A percentile compares a stretch with the other conserved stretches of the same genome.
These are phyloP conservation scores for Lasiosphaeria miniovina DNA, from an alignment of 495 filamentous ascomycete genomes.

Conservation along the genomic window DNA sequence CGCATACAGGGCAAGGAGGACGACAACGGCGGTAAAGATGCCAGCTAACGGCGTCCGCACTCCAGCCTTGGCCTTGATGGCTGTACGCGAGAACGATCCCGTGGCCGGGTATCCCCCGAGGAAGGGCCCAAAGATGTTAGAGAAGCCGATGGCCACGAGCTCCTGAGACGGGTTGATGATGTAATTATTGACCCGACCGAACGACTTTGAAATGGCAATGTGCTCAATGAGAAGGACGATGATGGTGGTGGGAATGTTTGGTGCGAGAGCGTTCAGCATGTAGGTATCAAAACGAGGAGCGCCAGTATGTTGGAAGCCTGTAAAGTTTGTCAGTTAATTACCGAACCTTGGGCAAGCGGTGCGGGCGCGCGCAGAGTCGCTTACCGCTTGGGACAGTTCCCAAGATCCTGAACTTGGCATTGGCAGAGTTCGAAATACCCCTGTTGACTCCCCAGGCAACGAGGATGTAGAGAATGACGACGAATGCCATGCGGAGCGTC, in stretches of 20 bases:
- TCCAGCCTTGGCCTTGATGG: constrained; percentile 50
- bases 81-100: constrained; percentile 50
- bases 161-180: constrained; percentile 55
- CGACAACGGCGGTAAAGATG: constrained; percentile 50
- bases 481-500: constrained; percentile 44
- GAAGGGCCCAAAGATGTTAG: constrained; percentile 51
- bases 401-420: constrained; percentile 42
- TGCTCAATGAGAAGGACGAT: constrained; percentile 54
- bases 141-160: constrained; percentile 52
- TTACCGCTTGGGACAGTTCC: constrained; percentile 44
- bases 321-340: constrained; percentile 1
- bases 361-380: constrained; percentile 7
- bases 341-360: too few species aligned
- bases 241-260: constrained; percentile 39
- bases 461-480: constrained; percentile 44
- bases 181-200: constrained; percentile 54
- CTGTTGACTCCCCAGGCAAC: constrained; percentile 40
- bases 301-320: constrained; percentile 44
- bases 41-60: constrained; percentile 53
- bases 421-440: constrained; percentile 18
- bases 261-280: constrained; percentile 32
- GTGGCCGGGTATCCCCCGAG: constrained; percentile 52
- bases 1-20: constrained; percentile 51
- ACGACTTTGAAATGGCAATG: constrained; percentile 54
- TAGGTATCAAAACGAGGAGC: constrained; percentile 33